A percentile compares a stretch with the other conserved stretches of the same genome.
Evolutionary conservation across 1,139 yeast genomes (phyloP).

Genomic region (Candida albicans): DNA sequence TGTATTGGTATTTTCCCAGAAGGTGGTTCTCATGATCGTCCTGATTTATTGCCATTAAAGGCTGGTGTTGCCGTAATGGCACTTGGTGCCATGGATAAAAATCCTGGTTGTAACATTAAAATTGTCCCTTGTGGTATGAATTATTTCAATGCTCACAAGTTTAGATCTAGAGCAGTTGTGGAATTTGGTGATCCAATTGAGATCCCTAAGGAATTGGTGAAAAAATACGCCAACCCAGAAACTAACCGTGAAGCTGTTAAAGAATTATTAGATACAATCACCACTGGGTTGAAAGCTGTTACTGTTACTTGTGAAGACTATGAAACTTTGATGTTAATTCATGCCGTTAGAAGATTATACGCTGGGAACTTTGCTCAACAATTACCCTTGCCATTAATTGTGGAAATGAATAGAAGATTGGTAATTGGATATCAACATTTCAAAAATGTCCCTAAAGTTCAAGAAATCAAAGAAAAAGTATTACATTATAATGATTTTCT

Average conservation of each 20-base stretch:
- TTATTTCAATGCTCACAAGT: slow-evolving; percentile 93
- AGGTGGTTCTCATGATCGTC: slow-evolving; percentile 95
- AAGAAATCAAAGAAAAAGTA: slow-evolving; percentile 59
- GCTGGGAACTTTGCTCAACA: slow-evolving; percentile 69
- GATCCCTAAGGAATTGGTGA: slow-evolving; percentile 62
- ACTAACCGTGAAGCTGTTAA: slow-evolving; percentile 72
- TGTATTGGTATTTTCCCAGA: slow-evolving; percentile 97
- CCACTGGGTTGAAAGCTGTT: slow-evolving; percentile 79
- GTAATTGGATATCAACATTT: slow-evolving; percentile 75
- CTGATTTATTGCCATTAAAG: slow-evolving; percentile 85
- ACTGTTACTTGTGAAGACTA: slow-evolving; percentile 92
- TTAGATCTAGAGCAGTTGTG: slow-evolving; percentile 89
- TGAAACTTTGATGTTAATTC: slow-evolving; percentile 88
- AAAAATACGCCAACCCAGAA: slow-evolving; percentile 53
- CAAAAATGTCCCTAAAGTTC: slow-evolving; percentile 70
- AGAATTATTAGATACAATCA: slow-evolving; percentile 65
- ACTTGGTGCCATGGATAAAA: slow-evolving; percentile 77
- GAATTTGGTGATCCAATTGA: slow-evolving; percentile 92
- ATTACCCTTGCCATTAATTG: slow-evolving; percentile 77
- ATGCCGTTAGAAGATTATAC: slow-evolving; percentile 88
- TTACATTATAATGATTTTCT: slow-evolving; percentile 67
- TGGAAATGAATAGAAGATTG: slow-evolving; percentile 86
- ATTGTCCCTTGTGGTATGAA: slow-evolving; percentile 97
- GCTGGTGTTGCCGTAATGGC: slow-evolving; percentile 99
- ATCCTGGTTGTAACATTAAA: slow-evolving; percentile 71